A percentile compares a stretch with the other conserved stretches of the same genome.
phyloP scores from a whole-genome alignment of 768 basidiomycete genomes.

The Suillus sp. region DNA sequence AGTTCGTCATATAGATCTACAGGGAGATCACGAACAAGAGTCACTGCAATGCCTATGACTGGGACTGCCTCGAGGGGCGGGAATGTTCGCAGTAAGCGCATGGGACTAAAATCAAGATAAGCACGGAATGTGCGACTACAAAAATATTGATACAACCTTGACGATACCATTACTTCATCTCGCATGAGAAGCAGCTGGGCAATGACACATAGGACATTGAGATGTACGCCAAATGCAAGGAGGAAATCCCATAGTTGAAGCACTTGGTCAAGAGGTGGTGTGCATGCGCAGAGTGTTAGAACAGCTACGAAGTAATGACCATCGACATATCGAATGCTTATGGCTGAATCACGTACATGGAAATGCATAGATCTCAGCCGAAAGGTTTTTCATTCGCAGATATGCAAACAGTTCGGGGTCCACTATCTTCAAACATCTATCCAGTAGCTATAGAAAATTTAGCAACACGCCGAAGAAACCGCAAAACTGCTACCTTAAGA shows the following conservation, averaged over 20 bases:
- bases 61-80: conserved; percentile 87
- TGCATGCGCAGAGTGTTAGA: conserved; percentile 94
- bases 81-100: conserved; percentile 92
- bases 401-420: conserved; percentile 84
- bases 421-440: conserved; percentile 88
- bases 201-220: conserved; percentile 96
- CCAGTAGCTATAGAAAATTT: conserved; percentile 66
- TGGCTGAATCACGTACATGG: conserved; percentile 64
- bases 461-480: background rate
- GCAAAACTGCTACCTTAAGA: conserved; percentile 66
- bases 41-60: conserved; percentile 91
- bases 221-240: conserved; percentile 92
- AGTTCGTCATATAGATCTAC: conserved; percentile 86
- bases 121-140: conserved; percentile 1
- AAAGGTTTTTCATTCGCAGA: conserved; percentile 86
- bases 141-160: conserved; percentile 59
- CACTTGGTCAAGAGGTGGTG: conserved; percentile 94
- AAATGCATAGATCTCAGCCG: conserved; percentile 96
- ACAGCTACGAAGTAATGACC: conserved; percentile 57
- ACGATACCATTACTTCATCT: conserved; percentile 84
- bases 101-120: conserved; percentile 61
- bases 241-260: conserved; percentile 97
- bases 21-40: conserved; percentile 90
- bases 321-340: conserved; percentile 4
- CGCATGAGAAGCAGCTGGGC: conserved; percentile 91